phyloP scores from a whole-genome alignment of 202 grass and related monocot genomes.

The Setaria viridis region DNA sequence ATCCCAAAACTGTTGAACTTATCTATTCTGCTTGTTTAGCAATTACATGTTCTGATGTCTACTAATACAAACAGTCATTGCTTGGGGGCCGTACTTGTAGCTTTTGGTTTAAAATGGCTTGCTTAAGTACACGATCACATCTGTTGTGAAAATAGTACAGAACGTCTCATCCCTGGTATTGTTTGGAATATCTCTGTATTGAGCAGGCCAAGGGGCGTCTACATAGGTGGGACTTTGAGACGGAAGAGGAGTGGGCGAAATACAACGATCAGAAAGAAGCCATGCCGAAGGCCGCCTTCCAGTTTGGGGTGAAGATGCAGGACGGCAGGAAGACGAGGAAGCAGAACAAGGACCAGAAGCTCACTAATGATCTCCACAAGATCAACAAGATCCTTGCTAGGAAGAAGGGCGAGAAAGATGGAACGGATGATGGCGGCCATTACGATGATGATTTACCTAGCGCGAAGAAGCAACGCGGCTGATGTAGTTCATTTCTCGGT shows the following conservation, averaged over 20 bases:
- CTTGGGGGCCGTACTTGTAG: not conserved
- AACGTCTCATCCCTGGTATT: not conserved
- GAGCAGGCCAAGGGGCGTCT: slow-evolving; percentile 92
- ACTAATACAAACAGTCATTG: not conserved
- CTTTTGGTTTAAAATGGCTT: not conserved
- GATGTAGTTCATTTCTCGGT: not conserved
- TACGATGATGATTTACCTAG: slow-evolving; percentile 64
- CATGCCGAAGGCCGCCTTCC: slow-evolving; percentile 98
- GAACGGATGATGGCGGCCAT: slow-evolving; percentile 41
- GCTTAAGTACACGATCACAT: not conserved
- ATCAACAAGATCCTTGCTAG: slow-evolving; percentile 96
- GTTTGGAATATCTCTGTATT: not conserved
- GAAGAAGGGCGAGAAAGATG: slow-evolving; percentile 81
- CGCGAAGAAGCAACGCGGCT: slow-evolving; percentile 16
- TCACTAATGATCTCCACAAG: slow-evolving; percentile 94
- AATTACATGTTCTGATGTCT: not conserved
- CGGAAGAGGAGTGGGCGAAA: slow-evolving; percentile 89
- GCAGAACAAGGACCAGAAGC: slow-evolving; percentile 99
- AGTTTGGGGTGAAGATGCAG: slow-evolving; percentile 93
- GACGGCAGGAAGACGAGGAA: slow-evolving; percentile 62
- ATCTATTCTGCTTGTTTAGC: not conserved
- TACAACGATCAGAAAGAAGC: slow-evolving; percentile 90
- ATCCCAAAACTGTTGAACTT: not conserved
- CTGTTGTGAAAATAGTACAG: not conserved
- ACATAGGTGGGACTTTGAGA: slow-evolving; percentile 97